Evolutionary conservation across 306 rosid species (phyloP), one percentile per base, ranked within the genome.

Genomic region (Lotus japonicus): DNA sequence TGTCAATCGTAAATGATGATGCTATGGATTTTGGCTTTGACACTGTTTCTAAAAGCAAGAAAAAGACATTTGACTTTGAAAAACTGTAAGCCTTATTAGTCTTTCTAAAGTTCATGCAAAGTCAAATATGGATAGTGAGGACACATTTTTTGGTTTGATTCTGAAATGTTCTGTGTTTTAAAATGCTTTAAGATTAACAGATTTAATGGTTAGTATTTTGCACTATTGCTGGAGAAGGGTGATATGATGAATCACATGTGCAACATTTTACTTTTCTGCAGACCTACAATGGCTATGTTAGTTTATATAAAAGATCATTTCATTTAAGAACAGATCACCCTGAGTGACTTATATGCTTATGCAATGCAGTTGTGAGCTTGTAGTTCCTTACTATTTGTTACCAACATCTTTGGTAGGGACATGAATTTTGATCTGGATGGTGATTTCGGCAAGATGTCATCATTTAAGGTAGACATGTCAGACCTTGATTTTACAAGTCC

Each of bases 391-490:
- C 58, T 62, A 14, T 21, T 38, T 42, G 21, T 79, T 63, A 17
- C 31, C 51, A 62, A 48, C 64, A 54, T 39, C 38, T 56, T 80
- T 58, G 64, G 49, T 73, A 92, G 97, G 90, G 96, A 89, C 84
- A 81, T 84, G 84, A 80, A 90, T 79, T 88, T 90, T 76, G 81
- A 77, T 90, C 88, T 92, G 75, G 98, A 83, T 68, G 82, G 88
- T 36, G 92, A 85, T 54, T 90, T 92, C 49, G 73, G 78, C 71
- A 92, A 90, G 81, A 73, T 89, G 44, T 88, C 94, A 45, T 82
- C 90, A 53, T 94, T 94, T 82, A 94, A 88, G 50, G 65, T 94
- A 86, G 97, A 88, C 87, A 82, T 88, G 90, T 70, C 94, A 71
- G 96, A 94, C 80, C 89, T 86, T 77, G 92, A 88, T 79, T 86